Evolutionary conservation across 2,329 filamentous ascomycete species (phyloP).

Genomic region (Aquanectria penicillioides): DNA sequence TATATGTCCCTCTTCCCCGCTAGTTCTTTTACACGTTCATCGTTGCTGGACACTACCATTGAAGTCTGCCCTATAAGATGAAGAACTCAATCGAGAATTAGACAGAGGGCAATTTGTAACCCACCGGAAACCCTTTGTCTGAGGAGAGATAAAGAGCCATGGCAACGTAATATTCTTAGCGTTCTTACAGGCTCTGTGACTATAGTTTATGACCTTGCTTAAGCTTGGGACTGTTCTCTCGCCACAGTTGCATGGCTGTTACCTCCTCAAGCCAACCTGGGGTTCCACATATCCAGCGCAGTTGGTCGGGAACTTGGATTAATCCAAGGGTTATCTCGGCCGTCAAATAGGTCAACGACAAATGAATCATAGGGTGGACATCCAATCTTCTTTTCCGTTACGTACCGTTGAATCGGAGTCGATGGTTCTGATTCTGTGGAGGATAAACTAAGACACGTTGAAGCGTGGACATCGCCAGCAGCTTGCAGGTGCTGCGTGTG

Average conservation of each 20-base stretch:
- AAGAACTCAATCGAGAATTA: too few species aligned
- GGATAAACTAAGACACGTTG: too few species aligned
- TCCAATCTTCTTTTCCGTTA: constrained; percentile 30
- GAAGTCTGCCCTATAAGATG: background rate
- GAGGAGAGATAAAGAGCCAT: too few species aligned
- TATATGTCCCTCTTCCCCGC: background rate
- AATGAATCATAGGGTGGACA: constrained; percentile 25
- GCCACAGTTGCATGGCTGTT: too few species aligned
- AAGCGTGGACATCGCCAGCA: too few species aligned
- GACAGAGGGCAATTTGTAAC: too few species aligned
- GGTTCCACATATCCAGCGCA: constrained; percentile 43
- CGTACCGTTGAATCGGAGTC: constrained; percentile 5
- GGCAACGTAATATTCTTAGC: too few species aligned
- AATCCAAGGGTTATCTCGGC: constrained; percentile 33
- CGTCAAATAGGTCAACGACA: constrained; percentile 35
- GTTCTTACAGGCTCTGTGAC: too few species aligned
- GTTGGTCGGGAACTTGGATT: constrained; percentile 33
- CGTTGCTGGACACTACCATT: background rate
- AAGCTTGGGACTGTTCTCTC: too few species aligned
- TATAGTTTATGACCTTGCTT: too few species aligned
- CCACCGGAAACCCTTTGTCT: too few species aligned
- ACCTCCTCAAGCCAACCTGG: constrained; percentile 4
- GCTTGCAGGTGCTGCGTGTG: too few species aligned
- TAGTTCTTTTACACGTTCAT: background rate
- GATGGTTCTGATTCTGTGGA: background rate